Percentiles rank a stretch among this genome's conserved stretches.
phyloP scores from a whole-genome alignment of 129 eudicot species.

The Cynara cardunculus region DNA sequence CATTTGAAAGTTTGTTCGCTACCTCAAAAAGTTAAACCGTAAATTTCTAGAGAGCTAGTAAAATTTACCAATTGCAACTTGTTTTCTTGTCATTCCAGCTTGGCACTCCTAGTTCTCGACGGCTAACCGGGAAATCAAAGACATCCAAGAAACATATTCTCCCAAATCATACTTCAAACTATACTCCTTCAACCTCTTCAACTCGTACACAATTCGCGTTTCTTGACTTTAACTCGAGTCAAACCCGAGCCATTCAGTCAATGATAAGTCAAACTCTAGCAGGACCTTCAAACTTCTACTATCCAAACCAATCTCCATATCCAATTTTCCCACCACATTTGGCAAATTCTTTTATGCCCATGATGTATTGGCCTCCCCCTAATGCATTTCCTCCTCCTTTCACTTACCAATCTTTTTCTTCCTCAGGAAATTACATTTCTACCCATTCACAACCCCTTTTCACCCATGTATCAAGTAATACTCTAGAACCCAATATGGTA shows the following conservation, averaged over 20 bases:
- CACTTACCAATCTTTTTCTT: conserved; percentile 10
- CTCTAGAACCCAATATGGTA: neutral
- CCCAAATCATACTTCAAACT: neutral
- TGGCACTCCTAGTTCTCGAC: too few species aligned
- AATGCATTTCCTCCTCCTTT: neutral
- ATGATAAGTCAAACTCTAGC: conserved; percentile 3
- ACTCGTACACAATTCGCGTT: conserved; percentile 23
- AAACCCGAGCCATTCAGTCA: neutral
- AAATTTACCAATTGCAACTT: too few species aligned
- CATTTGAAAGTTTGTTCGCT: neutral
- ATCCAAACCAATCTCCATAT: conserved; percentile 10
- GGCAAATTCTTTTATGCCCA: conserved; percentile 24
- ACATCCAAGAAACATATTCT: neutral
- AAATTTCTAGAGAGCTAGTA: too few species aligned
- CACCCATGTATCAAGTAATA: neutral
- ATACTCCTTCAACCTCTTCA: conserved; percentile 4
- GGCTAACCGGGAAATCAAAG: neutral
- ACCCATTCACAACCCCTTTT: conserved; percentile 19
- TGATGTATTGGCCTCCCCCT: conserved; percentile 29
- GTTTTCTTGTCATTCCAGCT: too few species aligned
- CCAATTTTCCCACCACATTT: conserved; percentile 18
- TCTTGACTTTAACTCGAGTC: conserved; percentile 19
- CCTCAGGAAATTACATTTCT: conserved; percentile 11
- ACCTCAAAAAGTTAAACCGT: neutral
- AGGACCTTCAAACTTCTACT: neutral